phyloP scores from a whole-genome alignment of 2,329 filamentous ascomycete species.

The Zasmidium citrigriseum region DNA sequence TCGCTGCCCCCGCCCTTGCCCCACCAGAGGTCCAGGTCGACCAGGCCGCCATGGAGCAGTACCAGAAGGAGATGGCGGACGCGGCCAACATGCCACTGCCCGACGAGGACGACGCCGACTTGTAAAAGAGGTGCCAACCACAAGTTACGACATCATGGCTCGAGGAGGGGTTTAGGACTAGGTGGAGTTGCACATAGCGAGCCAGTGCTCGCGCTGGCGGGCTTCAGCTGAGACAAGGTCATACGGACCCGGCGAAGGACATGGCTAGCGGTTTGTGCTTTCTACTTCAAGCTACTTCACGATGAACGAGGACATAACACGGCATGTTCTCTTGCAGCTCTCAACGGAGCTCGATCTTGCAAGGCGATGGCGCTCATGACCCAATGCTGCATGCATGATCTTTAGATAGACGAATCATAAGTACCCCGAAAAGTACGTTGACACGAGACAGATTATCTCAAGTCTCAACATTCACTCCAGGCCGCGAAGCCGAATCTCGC shows the following conservation, averaged over 20 bases:
- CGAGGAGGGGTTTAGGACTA: conserved; percentile 14
- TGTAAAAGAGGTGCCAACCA: conserved; percentile 41
- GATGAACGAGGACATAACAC: conserved; percentile 15
- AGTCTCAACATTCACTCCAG: neutral
- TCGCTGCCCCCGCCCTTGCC: conserved; percentile 90
- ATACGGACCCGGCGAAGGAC: conserved; percentile 27
- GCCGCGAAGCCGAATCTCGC: neutral
- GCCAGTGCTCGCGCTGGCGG: conserved; percentile 17
- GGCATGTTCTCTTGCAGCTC: conserved; percentile 19
- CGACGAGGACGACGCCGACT: conserved; percentile 82
- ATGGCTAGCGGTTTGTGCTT: conserved; percentile 31
- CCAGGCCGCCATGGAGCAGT: conserved; percentile 75
- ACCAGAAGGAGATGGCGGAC: conserved; percentile 83
- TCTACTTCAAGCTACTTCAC: conserved; percentile 21
- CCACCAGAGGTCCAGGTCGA: conserved; percentile 92
- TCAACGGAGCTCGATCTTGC: conserved; percentile 17
- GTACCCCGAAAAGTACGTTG: conserved; percentile 26
- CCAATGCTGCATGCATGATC: conserved; percentile 21
- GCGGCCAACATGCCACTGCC: conserved; percentile 84
- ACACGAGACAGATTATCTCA: conserved; percentile 5
- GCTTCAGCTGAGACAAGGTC: conserved; percentile 24
- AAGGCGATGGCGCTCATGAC: conserved; percentile 29
- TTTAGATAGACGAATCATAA: conserved; percentile 32
- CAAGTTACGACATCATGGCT: conserved; percentile 23
- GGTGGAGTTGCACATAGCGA: conserved; percentile 21